These are phyloP conservation scores for Coemansia sp. DNA, from an alignment of 371 early-diverging fungal genomes.

Conservation along the genomic window DNA sequence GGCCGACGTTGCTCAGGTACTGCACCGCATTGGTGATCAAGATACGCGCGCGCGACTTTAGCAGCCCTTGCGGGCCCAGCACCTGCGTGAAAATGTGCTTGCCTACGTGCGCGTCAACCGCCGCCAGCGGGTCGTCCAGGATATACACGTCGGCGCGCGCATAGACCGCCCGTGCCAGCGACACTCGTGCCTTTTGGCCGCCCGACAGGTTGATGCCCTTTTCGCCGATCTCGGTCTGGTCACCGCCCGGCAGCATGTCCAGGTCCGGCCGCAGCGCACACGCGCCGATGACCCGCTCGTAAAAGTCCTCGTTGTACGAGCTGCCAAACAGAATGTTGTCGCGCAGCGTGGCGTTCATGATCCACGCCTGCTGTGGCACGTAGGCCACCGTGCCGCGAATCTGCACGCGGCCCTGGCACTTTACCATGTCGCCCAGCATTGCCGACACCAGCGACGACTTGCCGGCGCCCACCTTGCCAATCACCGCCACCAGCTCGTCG, in stretches of 20 bases:
- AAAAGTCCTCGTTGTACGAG: constrained; percentile 71
- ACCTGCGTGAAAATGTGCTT: constrained; percentile 80
- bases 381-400: constrained; percentile 84
- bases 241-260: constrained; percentile 75
- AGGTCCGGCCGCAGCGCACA: constrained; percentile 74
- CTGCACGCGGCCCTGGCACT: constrained; percentile 64
- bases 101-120: constrained; percentile 87
- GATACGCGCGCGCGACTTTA: constrained; percentile 76
- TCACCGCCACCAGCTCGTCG: constrained; percentile 70
- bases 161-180: constrained; percentile 85
- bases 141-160: constrained; percentile 79
- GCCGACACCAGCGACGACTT: constrained; percentile 84
- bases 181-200: constrained; percentile 78
- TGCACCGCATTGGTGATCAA: constrained; percentile 90
- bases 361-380: constrained; percentile 91
- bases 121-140: constrained; percentile 76
- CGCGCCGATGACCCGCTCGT: constrained; percentile 60
- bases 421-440: constrained; percentile 87
- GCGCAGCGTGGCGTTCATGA: constrained; percentile 53
- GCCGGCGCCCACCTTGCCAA: constrained; percentile 87
- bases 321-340: constrained; percentile 93
- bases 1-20: constrained; percentile 67
- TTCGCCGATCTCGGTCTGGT: constrained; percentile 70
- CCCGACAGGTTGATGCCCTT: constrained; percentile 87
- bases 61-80: constrained; percentile 78